Percentiles rank a stretch among this genome's conserved stretches.
phyloP scores from a whole-genome alignment of 257 asterid species.

The Ilex aquifolium region DNA sequence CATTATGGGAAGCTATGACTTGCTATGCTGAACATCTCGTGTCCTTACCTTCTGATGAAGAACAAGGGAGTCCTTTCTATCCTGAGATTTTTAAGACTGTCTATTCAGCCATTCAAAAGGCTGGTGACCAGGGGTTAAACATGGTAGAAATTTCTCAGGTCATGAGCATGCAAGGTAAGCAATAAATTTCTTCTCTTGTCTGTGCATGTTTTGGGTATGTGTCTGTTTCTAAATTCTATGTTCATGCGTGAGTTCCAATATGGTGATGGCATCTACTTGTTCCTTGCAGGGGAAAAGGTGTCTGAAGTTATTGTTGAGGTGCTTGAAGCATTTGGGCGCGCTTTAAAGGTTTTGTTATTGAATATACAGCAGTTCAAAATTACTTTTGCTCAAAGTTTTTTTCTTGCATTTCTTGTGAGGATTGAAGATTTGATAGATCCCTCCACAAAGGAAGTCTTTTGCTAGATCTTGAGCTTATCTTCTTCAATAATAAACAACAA shows the following conservation, averaged over 20 bases:
- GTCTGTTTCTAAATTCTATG: slow-evolving; percentile 6
- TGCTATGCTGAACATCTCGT: slow-evolving; percentile 47
- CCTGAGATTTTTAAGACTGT: slow-evolving; percentile 59
- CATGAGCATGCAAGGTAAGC: slow-evolving; percentile 51
- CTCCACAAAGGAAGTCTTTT: too few relatives aligned
- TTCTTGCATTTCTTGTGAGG: too few relatives aligned
- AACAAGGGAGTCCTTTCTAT: slow-evolving; percentile 22
- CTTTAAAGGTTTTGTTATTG: slow-evolving; percentile 50
- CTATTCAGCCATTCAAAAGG: slow-evolving; percentile 70
- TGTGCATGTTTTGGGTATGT: slow-evolving; percentile 5
- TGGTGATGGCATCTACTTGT: slow-evolving; percentile 17
- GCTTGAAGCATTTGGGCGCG: slow-evolving; percentile 73
- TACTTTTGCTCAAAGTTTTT: too few relatives aligned
- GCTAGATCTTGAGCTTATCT: too few relatives aligned
- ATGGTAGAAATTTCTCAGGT: slow-evolving; percentile 54
- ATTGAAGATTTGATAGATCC: too few relatives aligned
- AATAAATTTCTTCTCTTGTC: slow-evolving; percentile 6
- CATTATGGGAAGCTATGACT: slow-evolving; percentile 83
- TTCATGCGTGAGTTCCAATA: slow-evolving; percentile 8
- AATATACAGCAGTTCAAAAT: background rate
- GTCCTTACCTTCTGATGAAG: slow-evolving; percentile 39
- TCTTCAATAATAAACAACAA: too few relatives aligned
- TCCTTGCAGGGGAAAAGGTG: slow-evolving; percentile 49
- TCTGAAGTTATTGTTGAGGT: slow-evolving; percentile 62
- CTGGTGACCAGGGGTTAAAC: slow-evolving; percentile 94